These are phyloP conservation scores for Ampelomyces quisqualis DNA, from an alignment of 2,329 filamentous ascomycete species.

Conservation along the genomic window DNA sequence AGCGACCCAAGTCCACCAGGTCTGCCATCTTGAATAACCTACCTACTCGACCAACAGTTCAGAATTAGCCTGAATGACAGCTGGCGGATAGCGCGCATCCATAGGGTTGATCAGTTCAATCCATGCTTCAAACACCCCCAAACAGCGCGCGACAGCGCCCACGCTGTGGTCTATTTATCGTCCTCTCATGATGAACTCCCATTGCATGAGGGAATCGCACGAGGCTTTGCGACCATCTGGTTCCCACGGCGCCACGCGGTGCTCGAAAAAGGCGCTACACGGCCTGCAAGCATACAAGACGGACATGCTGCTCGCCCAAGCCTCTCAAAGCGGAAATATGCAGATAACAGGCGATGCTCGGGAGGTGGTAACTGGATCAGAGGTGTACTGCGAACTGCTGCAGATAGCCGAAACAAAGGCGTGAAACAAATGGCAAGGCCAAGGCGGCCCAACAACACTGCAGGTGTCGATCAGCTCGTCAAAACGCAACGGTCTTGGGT, in stretches of 20 bases:
- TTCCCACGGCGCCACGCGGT: background rate
- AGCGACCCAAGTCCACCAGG: conserved; percentile 16
- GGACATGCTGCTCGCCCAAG: conserved; percentile 18
- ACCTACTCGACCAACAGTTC: conserved; percentile 33
- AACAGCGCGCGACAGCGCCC: conserved; percentile 3
- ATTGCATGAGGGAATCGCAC: conserved; percentile 26
- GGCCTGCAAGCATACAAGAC: conserved; percentile 15
- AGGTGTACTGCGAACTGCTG: conserved; percentile 26
- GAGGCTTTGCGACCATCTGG: conserved; percentile 4
- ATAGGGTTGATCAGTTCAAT: conserved; percentile 21
- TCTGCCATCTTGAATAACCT: conserved; percentile 7
- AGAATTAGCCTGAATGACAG: conserved; percentile 32
- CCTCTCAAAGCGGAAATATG: conserved; percentile 24
- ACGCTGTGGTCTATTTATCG: background rate
- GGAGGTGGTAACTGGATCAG: conserved; percentile 25
- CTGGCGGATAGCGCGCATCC: conserved; percentile 19
- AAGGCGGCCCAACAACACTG: background rate
- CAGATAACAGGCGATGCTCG: conserved; percentile 18
- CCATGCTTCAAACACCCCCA: conserved; percentile 14
- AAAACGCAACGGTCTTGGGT: conserved; percentile 20
- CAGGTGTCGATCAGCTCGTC: conserved; percentile 8
- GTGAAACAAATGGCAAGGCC: conserved; percentile 26
- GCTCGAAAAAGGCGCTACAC: background rate
- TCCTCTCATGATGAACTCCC: no score
- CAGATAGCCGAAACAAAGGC: conserved; percentile 31